Evolutionary conservation across 2,329 filamentous ascomycete species (phyloP), one percentile per base, ranked within the genome.

Genomic region (Emydomyces testavorans): DNA sequence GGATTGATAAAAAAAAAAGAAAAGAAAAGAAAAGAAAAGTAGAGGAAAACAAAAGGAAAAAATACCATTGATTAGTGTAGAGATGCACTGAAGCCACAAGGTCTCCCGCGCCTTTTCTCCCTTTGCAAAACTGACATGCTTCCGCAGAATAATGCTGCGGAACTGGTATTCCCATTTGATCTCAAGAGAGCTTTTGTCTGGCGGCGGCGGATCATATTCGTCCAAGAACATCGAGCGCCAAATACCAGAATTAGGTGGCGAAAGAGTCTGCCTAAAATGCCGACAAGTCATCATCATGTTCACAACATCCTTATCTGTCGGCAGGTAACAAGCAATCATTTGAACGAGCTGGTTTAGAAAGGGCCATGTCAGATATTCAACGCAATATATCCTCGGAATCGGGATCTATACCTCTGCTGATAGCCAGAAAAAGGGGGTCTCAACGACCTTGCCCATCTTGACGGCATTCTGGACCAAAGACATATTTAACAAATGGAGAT

Each of bases 211-310:
- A 38, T 69, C 66, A 42, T 66, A 70, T 24, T 52, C 43, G 3
- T 57, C 54, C 6, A 54, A 40, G 49, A 68, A 69, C 2, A 61
- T 55, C 26, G 39, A 24, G 16, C 60, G 53, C 66, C 65, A 70
- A 21, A 68, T 52, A 0, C 55, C 53, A 0, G 65, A 64, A 2
- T 59, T 45, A 1, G 54, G 36, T 1, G 58, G 57, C 6, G 63
- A 48, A 13, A 66, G 55, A 10, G 54, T 51, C 0, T 43, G 38
- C 4, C 55, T 54, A 6, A 65, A 48, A 5, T 48, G 55, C 6
- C 50, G 53, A 50, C 62, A 62, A 20, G 59, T 55, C 8, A 50
- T 51, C 16, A 57, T 53, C 29, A 69, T 53, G 15, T 54, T 59
- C 2, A 55, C 29, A 2, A 68, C 24, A 44, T 69, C 67, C 2